Base-by-base conservation (phyloP, 768 basidiomycete species). In the Termitomyces sp. region DNA sequence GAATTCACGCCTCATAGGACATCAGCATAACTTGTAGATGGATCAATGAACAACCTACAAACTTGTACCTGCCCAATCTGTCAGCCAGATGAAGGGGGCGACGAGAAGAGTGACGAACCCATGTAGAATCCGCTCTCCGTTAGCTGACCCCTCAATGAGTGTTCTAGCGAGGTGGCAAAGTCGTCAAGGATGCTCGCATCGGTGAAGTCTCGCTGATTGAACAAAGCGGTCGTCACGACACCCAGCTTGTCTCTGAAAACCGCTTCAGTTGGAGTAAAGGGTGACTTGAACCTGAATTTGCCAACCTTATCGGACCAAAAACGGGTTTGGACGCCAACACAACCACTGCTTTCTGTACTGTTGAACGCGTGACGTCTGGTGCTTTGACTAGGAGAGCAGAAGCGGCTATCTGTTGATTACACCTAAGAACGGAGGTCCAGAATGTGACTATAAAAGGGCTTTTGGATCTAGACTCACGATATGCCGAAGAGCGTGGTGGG, bases 281-380 rank as follows among this genome's bases (percentile, higher is more conserved):
- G n/a, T 35, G 35, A 42, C 24, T 16, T 15, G 6, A 55, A 39
- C 12, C n/a, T 28, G 8, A n/a, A 38, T 16, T 18, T 33, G 8
- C 57, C 32, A 49, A 91, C 90, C 96, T 86, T 74, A 98, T 93
- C 11, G 94, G 94, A 13, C 97, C 97, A 69, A 96, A 96, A 2
- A 96, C 84, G 0, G 94, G 94, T 69, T 92, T 91, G 13, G 89
- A 85, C 4, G 94, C 95, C 39, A 99, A 79, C 3, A 99, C 92
- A 0, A 98, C 94, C 3, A 99, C 92, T 0, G 97, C 96, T 71
- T 98, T 99, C 74, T 99, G 97, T 0, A 99, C 97, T 9, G 90
- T 98, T 5, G 91, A 94, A 16, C 97, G 87, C 5, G 97, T 98
- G 18, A 98, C 92, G 64, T 97, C 96, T 2, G 84, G 78, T 42